Evolutionary conservation across 2,329 filamentous ascomycete species (phyloP), one percentile per base, ranked within the genome.

Genomic region (Penicillium verrucosum): DNA sequence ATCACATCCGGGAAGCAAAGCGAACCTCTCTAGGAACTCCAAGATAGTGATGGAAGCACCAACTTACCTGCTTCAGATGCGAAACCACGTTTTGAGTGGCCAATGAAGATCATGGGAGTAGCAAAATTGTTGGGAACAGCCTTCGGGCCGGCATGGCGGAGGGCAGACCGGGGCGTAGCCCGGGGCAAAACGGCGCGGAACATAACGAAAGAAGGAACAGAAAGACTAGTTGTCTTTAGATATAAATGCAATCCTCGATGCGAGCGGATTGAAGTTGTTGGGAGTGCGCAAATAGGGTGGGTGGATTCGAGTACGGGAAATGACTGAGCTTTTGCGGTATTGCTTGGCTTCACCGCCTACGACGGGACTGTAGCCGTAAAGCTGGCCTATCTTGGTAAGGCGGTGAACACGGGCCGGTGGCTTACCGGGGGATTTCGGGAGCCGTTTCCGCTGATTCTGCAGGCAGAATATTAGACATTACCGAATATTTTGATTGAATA

Each of bases 111-210:
- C 58, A 68, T 70, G 53, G 71, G 65, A 49, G 70, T 68, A 68
- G 69, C 64, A 63, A 73, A 67, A 61, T 62, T 68, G n/a, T 73
- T 70, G 53, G 75, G 71, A 53, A 68, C 65, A 57, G 66, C 60
- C 60, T 71, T 70, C 56, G 74, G 69, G 61, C 68, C 68, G 65
- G 68, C 66, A 60, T 70, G 67, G 68, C 74, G 72, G 65, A 75
- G 66, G 64, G 68, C 65, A 65, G 74, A 68, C 75, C 79, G 77
- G 65, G 78, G 77, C 51, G 77, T 65, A 63, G 77, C 73, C 69
- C 80, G 79, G 67, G 80, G 80, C 65, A 81, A 69, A 55, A 81
- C 71, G 63, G 76, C 75, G 64, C 80, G 79, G 73, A 82, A 81
- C 81, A 83, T 83, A 68, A 64, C 74, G 67, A 60, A 59, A 60